Evolutionary conservation across 805 yeast genomes (phyloP).

Genomic region (Wickerhamomyces bovis): DNA sequence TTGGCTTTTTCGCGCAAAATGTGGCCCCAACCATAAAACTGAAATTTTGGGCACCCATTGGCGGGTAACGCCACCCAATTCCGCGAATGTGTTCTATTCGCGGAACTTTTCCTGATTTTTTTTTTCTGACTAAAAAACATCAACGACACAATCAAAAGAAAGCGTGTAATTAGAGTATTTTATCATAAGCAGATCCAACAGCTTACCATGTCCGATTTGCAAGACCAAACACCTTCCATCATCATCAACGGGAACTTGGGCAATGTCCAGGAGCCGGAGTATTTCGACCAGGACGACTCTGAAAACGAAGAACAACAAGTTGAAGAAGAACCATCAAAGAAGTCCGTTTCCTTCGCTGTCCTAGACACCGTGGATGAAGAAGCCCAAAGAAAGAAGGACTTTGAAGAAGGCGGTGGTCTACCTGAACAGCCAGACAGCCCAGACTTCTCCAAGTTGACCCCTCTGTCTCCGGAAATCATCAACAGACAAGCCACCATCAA

Average conservation of each 20-base stretch:
- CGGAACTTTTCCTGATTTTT: background rate
- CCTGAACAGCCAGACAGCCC: conserved; percentile 94
- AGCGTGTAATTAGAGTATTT: background rate
- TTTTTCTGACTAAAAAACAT: background rate
- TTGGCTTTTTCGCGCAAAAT: background rate
- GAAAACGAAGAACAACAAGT: conserved; percentile 36
- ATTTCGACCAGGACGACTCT: conserved; percentile 33
- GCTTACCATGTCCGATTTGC: conserved; percentile 67
- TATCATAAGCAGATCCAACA: background rate
- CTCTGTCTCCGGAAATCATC: conserved; percentile 90
- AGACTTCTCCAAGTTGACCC: conserved; percentile 75
- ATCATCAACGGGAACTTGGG: conserved; percentile 62
- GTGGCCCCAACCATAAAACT: background rate
- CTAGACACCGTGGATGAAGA: conserved; percentile 66
- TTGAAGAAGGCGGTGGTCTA: conserved; percentile 97
- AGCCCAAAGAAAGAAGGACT: conserved; percentile 74
- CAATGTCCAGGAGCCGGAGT: conserved; percentile 25
- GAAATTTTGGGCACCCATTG: too few relatives aligned
- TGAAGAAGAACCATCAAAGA: conserved; percentile 43
- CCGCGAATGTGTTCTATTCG: background rate
- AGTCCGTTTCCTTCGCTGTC: conserved; percentile 78
- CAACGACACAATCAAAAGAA: background rate
- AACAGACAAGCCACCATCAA: conserved; percentile 98
- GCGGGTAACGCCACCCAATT: background rate
- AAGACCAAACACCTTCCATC: conserved; percentile 80